Evolutionary conservation across 345 rosid genomes (phyloP).

Genomic region (Sonneratia alba): DNA sequence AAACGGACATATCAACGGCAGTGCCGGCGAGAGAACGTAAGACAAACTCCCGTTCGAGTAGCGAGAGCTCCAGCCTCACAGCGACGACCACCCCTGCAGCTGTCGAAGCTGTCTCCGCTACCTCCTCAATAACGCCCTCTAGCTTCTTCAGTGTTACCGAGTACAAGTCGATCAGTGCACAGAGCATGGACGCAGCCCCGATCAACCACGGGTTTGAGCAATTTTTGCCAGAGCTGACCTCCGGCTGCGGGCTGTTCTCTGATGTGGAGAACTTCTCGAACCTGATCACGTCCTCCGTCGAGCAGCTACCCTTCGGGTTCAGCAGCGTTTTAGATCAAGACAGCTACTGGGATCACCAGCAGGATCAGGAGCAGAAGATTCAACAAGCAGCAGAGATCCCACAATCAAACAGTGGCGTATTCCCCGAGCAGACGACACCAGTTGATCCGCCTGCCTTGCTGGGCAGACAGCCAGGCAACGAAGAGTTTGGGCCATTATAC

Average conservation of each 20-base stretch:
- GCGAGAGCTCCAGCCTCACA: constrained; percentile 76
- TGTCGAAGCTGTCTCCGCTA: constrained; percentile 37
- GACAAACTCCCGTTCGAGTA: constrained; percentile 52
- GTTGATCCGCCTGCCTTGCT: constrained; percentile 24
- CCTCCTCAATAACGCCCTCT: constrained; percentile 30
- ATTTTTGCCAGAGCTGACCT: constrained; percentile 23
- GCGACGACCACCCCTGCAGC: constrained; percentile 34
- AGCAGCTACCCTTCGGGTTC: constrained; percentile 44
- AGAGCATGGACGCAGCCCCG: background rate
- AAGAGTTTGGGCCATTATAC: constrained; percentile 67
- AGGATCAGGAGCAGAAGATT: constrained; percentile 19
- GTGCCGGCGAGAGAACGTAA: constrained; percentile 10
- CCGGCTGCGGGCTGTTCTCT: constrained; percentile 43
- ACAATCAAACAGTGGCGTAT: constrained; percentile 25
- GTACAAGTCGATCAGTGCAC: constrained; percentile 3
- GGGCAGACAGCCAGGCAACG: constrained; percentile 21
- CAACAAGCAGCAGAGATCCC: constrained; percentile 13
- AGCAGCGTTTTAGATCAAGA: constrained; percentile 22
- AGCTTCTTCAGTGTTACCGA: constrained; percentile 17
- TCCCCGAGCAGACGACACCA: constrained; percentile 43
- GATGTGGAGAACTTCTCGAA: constrained; percentile 56
- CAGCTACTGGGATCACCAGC: constrained; percentile 4
- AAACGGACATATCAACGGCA: background rate
- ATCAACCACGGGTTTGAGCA: constrained; percentile 32
- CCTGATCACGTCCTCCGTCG: constrained; percentile 36